Percentiles rank a stretch among this genome's conserved stretches.
Conservation (phyloP, 1,139 yeast genomes). For the Hemisphaericaspora xylanilytica region DNA sequence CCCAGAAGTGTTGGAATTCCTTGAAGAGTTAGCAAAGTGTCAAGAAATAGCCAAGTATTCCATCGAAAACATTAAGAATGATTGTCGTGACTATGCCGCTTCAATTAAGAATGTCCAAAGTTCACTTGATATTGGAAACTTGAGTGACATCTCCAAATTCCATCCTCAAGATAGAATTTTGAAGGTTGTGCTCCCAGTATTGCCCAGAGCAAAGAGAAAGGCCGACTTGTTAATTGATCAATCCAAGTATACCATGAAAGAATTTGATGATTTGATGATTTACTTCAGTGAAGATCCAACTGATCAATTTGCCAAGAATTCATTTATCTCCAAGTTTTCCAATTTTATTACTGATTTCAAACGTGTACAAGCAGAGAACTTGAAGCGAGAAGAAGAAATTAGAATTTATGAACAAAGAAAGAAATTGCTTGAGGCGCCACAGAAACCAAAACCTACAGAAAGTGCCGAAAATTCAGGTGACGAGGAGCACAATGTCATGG, state of each 20-base stretch:
- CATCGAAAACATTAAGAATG: conserved; percentile 63
- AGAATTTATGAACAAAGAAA: conserved; percentile 74
- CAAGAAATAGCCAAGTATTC: conserved; percentile 61
- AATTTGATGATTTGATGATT: conserved; percentile 68
- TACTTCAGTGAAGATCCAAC: conserved; percentile 75
- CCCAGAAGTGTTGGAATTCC: conserved; percentile 60
- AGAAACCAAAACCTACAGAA: conserved; percentile 24
- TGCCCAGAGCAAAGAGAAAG: conserved; percentile 69
- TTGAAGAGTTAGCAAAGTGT: conserved; percentile 60
- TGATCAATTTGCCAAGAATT: conserved; percentile 62
- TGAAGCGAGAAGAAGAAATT: conserved; percentile 75
- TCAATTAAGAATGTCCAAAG: conserved; percentile 66
- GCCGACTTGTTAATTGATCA: conserved; percentile 64
- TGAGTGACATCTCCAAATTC: conserved; percentile 71
- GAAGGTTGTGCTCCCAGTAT: conserved; percentile 57
- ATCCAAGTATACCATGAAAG: conserved; percentile 58
- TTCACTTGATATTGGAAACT: conserved; percentile 71
- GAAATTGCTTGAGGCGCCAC: conserved; percentile 48
- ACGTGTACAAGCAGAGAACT: conserved; percentile 73
- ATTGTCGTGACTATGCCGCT: conserved; percentile 57
- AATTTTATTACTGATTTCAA: conserved; percentile 73
- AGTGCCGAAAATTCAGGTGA: conserved; percentile 18
- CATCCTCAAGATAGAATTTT: conserved; percentile 71
- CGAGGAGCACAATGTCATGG: conserved; percentile 61
- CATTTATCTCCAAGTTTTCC: conserved; percentile 72